These are phyloP conservation scores for Trypanosoma congolense DNA, from an alignment of 208 protist species.

Conservation along the genomic window DNA sequence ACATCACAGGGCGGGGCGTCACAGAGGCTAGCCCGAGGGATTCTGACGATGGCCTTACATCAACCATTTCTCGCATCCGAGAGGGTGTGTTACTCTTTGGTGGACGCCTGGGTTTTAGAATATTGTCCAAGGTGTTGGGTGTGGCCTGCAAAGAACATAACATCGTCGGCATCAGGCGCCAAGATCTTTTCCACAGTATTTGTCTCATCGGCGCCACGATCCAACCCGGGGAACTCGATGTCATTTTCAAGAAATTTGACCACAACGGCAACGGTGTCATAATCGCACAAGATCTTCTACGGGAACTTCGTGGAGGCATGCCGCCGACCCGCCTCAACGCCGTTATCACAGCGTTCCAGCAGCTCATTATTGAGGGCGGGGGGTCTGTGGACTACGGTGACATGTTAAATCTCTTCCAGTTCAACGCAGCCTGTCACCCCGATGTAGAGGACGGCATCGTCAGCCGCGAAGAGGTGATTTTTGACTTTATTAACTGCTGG, in stretches of 20 bases:
- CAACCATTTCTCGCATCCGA: constrained; percentile 56
- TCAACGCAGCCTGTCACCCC: constrained; percentile 52
- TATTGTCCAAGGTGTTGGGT: constrained; percentile 61
- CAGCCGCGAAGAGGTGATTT: constrained; percentile 56
- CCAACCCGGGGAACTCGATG: constrained; percentile 61
- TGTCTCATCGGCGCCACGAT: constrained; percentile 51
- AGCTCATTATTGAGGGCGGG: constrained; percentile 68
- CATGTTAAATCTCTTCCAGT: constrained; percentile 64
- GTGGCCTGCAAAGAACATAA: constrained; percentile 66
- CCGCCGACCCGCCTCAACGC: constrained; percentile 40
- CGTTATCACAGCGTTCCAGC: constrained; percentile 65
- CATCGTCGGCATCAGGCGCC: constrained; percentile 33
- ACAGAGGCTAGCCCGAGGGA: constrained; percentile 35
- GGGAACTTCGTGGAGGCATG: constrained; percentile 76
- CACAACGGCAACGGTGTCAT: constrained; percentile 58
- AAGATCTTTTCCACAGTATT: constrained; percentile 36
- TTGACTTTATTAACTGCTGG: constrained; percentile 83
- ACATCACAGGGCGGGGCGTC: neutral
- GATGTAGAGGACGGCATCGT: constrained; percentile 65
- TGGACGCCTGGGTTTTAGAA: constrained; percentile 70
- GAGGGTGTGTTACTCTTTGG: constrained; percentile 55
- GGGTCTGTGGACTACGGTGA: constrained; percentile 73
- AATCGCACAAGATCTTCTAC: constrained; percentile 70
- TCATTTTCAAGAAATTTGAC: constrained; percentile 75
- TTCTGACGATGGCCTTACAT: constrained; percentile 29